Evolutionary conservation across 441 rosid genomes (phyloP), one percentile per base, ranked within the genome.

Genomic region (Omphalea diandra): DNA sequence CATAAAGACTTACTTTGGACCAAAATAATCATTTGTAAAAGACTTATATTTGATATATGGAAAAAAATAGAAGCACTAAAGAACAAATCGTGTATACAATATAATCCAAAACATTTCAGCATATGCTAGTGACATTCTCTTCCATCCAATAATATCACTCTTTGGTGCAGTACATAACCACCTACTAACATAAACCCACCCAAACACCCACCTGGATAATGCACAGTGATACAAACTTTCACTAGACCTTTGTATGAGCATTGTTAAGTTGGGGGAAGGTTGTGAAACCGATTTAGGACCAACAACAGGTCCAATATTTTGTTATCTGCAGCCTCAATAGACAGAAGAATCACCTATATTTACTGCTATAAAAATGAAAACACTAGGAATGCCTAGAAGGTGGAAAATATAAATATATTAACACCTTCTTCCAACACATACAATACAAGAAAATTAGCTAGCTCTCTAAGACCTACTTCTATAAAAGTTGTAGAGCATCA

Each of bases 111-210:
- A 46, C 55, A 63, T 27, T 27, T 29, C 1, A 7, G 3, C 53
- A 64, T 44, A 38, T 43, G 53, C 38, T 63, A n/a, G n/a, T n/a
- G n/a, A n/a, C n/a, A n/a, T n/a, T 64, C 38, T 26, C 40, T 49
- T 64, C 29, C 41, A 18, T 22, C 17, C 4, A 32, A 44, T 14
- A 27, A 64, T 1, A 44, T 22, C 36, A n/a, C n/a, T n/a, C 47
- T 29, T 64, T 18, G 5, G 15, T 49, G 40, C 2, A 32, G 35
- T 1, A 31, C 18, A 31, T 65, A 29, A 5, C 29, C 38, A 11
- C 40, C 54, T 49, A 47, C 5, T 26, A 38, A 60, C 3, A 58
- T 41, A 60, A 60, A 41, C 44, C 64, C 5, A 11, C 27, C 15
- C 47, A 60, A 60, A 9, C 10, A 9, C 14, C 15, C 17, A 43